These are phyloP conservation scores for Calonectria fujianensis DNA, from an alignment of 2,329 filamentous ascomycete species.

Conservation along the genomic window DNA sequence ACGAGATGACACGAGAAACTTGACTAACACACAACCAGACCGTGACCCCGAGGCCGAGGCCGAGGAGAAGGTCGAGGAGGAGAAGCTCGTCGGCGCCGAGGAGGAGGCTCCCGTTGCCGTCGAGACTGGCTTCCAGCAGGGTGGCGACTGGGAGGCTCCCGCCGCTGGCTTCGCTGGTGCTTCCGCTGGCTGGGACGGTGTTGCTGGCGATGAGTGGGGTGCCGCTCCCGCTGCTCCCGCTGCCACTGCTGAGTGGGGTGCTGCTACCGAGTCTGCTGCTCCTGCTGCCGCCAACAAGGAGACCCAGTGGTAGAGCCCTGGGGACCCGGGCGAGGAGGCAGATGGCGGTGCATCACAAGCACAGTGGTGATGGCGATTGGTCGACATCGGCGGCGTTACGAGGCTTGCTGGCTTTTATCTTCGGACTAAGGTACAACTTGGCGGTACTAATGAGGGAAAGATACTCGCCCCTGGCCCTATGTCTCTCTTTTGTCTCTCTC, in stretches of 20 bases:
- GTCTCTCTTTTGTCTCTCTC: slow-evolving; percentile 47
- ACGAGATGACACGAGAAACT: not conserved
- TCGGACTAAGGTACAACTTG: slow-evolving; percentile 71
- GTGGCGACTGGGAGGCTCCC: slow-evolving; percentile 90
- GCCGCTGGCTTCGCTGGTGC: slow-evolving; percentile 82
- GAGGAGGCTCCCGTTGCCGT: slow-evolving; percentile 86
- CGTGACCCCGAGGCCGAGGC: slow-evolving; percentile 99
- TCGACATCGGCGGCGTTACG: slow-evolving; percentile 54
- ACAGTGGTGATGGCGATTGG: slow-evolving; percentile 49
- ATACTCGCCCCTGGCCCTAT: slow-evolving; percentile 79
- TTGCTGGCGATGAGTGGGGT: slow-evolving; percentile 78
- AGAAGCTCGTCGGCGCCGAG: slow-evolving; percentile 91
- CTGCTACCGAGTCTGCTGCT: slow-evolving; percentile 72
- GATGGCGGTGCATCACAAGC: slow-evolving; percentile 29
- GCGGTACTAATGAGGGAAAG: slow-evolving; percentile 99
- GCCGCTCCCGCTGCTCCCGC: slow-evolving; percentile 73
- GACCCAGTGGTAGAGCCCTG: slow-evolving; percentile 69
- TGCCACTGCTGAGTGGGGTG: slow-evolving; percentile 82
- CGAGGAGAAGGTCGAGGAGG: slow-evolving; percentile 96
- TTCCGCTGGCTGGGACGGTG: slow-evolving; percentile 74
- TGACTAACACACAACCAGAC: slow-evolving; percentile 71
- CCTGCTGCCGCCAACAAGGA: slow-evolving; percentile 69
- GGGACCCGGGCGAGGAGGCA: slow-evolving; percentile 39
- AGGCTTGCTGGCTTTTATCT: slow-evolving; percentile 55
- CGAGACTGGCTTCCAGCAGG: slow-evolving; percentile 83